Conservation (phyloP, 495 filamentous ascomycete species). For the Glonium stellatum region DNA sequence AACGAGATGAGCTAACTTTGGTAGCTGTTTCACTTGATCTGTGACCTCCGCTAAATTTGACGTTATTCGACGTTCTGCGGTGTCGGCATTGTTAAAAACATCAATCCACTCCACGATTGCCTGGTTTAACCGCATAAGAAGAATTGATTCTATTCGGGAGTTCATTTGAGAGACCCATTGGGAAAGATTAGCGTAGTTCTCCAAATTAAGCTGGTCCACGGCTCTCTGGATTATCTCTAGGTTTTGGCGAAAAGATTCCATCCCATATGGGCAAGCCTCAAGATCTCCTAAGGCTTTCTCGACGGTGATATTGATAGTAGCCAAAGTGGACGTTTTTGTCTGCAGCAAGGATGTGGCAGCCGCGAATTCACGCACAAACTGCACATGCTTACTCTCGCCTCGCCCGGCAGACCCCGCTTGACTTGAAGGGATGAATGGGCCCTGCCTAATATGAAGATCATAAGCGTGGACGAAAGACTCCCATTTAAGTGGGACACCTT, state of each 20-base stretch:
- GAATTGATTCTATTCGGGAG: constrained; percentile 65
- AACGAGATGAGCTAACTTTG: constrained; percentile 59
- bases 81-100: constrained; percentile 52
- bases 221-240: constrained; percentile 77
- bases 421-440: constrained; percentile 32
- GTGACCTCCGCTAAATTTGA: constrained; percentile 37
- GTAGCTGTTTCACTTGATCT: constrained; percentile 44
- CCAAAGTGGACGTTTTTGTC: constrained; percentile 69
- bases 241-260: constrained; percentile 65
- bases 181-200: constrained; percentile 85
- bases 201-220: constrained; percentile 91
- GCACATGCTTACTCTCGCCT: constrained; percentile 74
- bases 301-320: constrained; percentile 71
- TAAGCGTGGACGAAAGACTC: constrained; percentile 96
- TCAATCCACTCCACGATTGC: constrained; percentile 80
- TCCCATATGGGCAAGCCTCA: constrained; percentile 76
- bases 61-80: constrained; percentile 42
- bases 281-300: constrained; percentile 76
- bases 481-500: constrained; percentile 86
- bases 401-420: constrained; percentile 30
- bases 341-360: constrained; percentile 77
- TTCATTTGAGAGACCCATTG: constrained; percentile 87
- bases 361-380: constrained; percentile 92
- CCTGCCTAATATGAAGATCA: constrained; percentile 77
- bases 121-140: constrained; percentile 68